These are phyloP conservation scores for Metschnikowia dekortorum DNA, from an alignment of 805 yeast genomes.

Conservation along the genomic window DNA sequence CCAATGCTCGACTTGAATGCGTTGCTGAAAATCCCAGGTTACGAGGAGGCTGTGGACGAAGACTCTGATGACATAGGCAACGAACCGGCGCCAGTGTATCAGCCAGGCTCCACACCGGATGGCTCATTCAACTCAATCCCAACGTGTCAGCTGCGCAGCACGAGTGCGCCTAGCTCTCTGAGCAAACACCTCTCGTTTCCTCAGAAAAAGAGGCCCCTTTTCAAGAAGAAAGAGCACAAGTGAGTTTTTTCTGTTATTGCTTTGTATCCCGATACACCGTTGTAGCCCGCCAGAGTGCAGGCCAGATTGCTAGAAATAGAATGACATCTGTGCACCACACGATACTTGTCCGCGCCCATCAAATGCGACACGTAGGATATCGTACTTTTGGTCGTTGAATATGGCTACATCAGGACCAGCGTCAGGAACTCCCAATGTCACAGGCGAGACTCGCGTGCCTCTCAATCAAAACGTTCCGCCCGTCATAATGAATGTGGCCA, in stretches of 20 bases:
- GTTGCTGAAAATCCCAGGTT: conserved; percentile 35
- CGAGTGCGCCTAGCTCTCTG: conserved; percentile 11
- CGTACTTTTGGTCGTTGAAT: not conserved
- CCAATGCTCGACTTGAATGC: conserved; percentile 21
- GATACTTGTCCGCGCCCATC: not conserved
- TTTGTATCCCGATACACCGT: not conserved
- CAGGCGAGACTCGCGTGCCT: conserved; percentile 15
- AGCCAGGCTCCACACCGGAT: not conserved
- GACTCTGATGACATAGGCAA: conserved; percentile 24
- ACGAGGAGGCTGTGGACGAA: conserved; percentile 37
- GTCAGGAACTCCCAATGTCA: conserved; percentile 4
- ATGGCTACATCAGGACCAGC: conserved; percentile 13
- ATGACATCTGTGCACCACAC: not conserved
- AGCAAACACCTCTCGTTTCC: conserved; percentile 3
- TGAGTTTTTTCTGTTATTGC: not conserved
- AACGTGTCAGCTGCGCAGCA: conserved; percentile 3
- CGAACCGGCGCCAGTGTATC: conserved; percentile 21
- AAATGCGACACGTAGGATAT: conserved; percentile 4
- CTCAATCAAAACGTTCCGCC: conserved; percentile 35
- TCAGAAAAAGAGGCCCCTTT: conserved; percentile 7
- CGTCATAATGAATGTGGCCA: conserved; percentile 64
- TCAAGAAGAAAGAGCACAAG: conserved; percentile 9
- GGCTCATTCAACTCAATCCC: not conserved
- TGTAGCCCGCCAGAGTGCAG: not conserved
- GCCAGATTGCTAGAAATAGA: not conserved